Percentiles rank a stretch among this genome's conserved stretches.
Conservation (phyloP, 2,329 filamentous ascomycete species). For the Fusarium buharicum region DNA sequence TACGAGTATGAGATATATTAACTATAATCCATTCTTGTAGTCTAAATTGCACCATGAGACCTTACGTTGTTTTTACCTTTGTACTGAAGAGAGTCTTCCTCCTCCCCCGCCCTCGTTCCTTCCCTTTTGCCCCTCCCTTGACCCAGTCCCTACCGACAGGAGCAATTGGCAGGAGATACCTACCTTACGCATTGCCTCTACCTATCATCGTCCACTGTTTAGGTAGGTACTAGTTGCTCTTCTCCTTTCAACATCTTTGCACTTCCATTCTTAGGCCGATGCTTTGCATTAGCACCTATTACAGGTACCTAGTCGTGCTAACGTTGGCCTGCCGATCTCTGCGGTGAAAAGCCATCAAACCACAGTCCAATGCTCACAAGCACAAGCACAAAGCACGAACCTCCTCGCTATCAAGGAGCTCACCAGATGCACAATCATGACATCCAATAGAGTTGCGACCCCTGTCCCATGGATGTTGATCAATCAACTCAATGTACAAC, state of each 20-base stretch:
- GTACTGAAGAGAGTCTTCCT: too few species aligned
- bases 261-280: conserved; percentile 11
- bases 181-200: background rate
- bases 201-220: background rate
- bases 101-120: too few species aligned
- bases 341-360: conserved; percentile 18
- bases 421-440: conserved; percentile 3
- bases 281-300: conserved; percentile 27
- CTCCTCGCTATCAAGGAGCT: conserved; percentile 19
- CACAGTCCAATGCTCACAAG: conserved; percentile 14
- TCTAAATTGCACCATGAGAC: too few species aligned
- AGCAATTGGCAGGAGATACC: too few species aligned
- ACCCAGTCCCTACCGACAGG: background rate
- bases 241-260: background rate
- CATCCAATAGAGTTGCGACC: conserved; percentile 14
- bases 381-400: conserved; percentile 28
- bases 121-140: background rate
- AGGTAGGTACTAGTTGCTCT: background rate
- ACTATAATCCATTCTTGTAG: too few species aligned
- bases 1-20: too few species aligned
- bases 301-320: background rate
- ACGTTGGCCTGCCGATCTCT: conserved; percentile 12
- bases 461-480: conserved; percentile 15
- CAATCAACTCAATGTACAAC: conserved; percentile 7
- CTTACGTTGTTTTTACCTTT: too few species aligned